Conservation (phyloP, 2,329 filamentous ascomycete species). For the Cercospora beticola region DNA sequence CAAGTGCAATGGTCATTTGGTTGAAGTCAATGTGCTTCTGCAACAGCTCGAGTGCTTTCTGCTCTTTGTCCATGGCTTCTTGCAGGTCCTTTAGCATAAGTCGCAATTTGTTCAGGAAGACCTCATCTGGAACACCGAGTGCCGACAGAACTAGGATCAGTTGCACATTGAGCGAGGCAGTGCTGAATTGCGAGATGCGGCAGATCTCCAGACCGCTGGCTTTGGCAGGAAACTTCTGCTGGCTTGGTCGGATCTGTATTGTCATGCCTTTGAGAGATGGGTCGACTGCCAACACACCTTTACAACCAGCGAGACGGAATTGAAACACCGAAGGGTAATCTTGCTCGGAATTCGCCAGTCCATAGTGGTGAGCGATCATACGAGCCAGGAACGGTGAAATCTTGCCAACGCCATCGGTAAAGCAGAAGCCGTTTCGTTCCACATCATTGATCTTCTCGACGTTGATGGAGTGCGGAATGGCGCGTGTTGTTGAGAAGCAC, state of each 20-base stretch:
- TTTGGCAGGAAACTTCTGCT: constrained; percentile 77
- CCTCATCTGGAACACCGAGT: constrained; percentile 66
- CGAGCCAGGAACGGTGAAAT: constrained; percentile 77
- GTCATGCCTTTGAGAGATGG: constrained; percentile 61
- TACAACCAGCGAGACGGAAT: constrained; percentile 88
- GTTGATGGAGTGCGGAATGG: constrained; percentile 63
- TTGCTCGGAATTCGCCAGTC: constrained; percentile 52
- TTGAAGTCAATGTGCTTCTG: constrained; percentile 81
- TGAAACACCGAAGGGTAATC: constrained; percentile 78
- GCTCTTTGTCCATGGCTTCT: constrained; percentile 65
- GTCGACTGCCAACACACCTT: constrained; percentile 80
- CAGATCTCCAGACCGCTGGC: constrained; percentile 82
- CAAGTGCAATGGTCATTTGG: constrained; percentile 71
- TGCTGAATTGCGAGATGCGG: constrained; percentile 71
- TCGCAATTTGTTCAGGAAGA: constrained; percentile 68
- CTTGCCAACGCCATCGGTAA: constrained; percentile 91
- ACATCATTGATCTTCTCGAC: constrained; percentile 67
- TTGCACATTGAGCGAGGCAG: constrained; percentile 83
- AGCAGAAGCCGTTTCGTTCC: constrained; percentile 65
- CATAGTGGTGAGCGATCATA: constrained; percentile 70
- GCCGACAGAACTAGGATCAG: constrained; percentile 80
- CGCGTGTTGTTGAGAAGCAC: constrained; percentile 89
- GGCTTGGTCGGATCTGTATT: constrained; percentile 77
- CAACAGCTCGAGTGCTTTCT: constrained; percentile 66
- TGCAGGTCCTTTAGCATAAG: constrained; percentile 68